Evolutionary conservation across 768 basidiomycete genomes (phyloP).

Genomic region (Kwoniella sp.): DNA sequence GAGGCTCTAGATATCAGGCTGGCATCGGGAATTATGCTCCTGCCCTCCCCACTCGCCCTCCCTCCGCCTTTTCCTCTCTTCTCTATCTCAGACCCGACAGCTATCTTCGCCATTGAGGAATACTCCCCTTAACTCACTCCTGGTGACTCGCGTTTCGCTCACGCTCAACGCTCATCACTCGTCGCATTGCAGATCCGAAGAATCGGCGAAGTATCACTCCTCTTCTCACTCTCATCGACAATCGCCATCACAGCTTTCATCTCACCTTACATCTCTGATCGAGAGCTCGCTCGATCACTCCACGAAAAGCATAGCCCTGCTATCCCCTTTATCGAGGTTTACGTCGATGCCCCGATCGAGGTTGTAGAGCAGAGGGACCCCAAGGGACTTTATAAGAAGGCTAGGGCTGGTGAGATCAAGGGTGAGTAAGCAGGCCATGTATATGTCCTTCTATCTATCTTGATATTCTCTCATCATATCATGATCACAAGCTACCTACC

Average conservation of each 20-base stretch:
- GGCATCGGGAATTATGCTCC: no score
- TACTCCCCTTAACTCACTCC: no score
- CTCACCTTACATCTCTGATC: slow-evolving; percentile 91
- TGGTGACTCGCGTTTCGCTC: not conserved
- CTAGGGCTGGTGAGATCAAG: slow-evolving; percentile 91
- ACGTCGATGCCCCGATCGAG: slow-evolving; percentile 83
- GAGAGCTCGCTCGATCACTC: slow-evolving; percentile 75
- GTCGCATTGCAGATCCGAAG: slow-evolving; percentile 71
- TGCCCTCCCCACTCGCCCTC: no score
- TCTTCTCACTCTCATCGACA: slow-evolving; percentile 85
- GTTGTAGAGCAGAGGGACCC: slow-evolving; percentile 92
- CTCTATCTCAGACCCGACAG: no score
- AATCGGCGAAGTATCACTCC: slow-evolving; percentile 94
- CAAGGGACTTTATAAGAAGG: slow-evolving; percentile 96
- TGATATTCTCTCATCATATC: no score
- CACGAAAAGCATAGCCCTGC: slow-evolving; percentile 66
- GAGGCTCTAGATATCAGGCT: not conserved
- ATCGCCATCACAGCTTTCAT: slow-evolving; percentile 94
- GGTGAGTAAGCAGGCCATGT: slow-evolving; percentile 61
- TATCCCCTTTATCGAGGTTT: slow-evolving; percentile 90
- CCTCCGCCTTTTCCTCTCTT: no score
- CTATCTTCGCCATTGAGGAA: no score
- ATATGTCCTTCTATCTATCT: no score
- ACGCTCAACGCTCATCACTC: not conserved
- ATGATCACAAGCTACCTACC: no score